Base-by-base conservation (phyloP, 768 basidiomycete species). In the Leccinum uliginosum region DNA sequence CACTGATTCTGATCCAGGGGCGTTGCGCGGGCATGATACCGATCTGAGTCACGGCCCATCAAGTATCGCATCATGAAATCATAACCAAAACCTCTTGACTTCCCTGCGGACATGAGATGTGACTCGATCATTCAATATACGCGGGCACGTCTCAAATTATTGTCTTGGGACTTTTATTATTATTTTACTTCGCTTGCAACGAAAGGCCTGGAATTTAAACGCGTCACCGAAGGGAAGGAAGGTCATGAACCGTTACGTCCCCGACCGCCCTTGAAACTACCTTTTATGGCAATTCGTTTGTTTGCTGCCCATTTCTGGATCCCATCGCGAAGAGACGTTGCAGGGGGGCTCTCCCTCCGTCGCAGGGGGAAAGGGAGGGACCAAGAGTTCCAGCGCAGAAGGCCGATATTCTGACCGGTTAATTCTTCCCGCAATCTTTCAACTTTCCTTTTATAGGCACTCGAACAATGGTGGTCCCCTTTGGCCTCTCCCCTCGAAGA, bases 271-370 rank as follows among this genome's bases (percentile, higher is more conserved):
- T 71, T 71, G 71, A 71, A 71, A 71, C 68, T 71, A 53, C 70
- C 71, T 59, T 7, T 65, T 71, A 66, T 59, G 68, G 70, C 58
- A 73, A 73, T 70, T 55, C 70, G 70, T 71, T 71, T 71, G 71
- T 71, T 73, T 55, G 59, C 50, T 73, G 14, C 48, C 70, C 68
- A 60, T 71, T 73, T 71, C 65, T 61, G 70, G 65, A 56, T 46
- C 54, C 53, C 54, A 59, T 66, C 66, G 66, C 65, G 66, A 67
- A 62, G 30, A 32, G 62, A 46, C 45, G 63, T 54, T 29, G 60
- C 54, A 55, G 48, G 64, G 53, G 53, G 19, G 40, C 40, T 43
- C 40, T 15, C 53, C n/a, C 45, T 51, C 62, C 61, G 64, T 67
- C 67, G 64, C 70, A 67, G 65, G 66, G 62, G 59, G 59, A 46